Conservation (phyloP, 805 yeast genomes). For the Schizosaccharomyces cryophilus region DNA sequence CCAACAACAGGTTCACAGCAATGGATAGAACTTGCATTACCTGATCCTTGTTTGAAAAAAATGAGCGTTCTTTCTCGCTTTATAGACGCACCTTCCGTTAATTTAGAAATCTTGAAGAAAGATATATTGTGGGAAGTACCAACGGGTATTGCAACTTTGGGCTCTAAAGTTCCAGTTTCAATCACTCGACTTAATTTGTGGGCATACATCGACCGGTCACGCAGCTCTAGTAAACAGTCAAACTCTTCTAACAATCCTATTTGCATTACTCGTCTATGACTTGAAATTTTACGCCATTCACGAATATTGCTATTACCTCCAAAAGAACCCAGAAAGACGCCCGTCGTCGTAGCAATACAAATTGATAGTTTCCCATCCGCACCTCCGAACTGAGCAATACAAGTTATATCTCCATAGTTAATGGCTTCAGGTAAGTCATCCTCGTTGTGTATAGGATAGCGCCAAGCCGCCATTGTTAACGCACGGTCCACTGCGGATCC, state of each 20-base stretch:
- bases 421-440: not conserved
- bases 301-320: not conserved
- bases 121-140: not conserved
- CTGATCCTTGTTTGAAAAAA: not conserved
- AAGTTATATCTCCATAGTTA: not conserved
- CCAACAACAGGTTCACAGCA: slow-evolving; percentile 1
- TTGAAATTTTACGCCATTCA: not conserved
- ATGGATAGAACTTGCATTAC: not conserved
- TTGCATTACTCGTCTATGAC: not conserved
- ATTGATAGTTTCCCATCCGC: not conserved
- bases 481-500: slow-evolving; percentile 17
- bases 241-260: not conserved
- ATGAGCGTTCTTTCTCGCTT: not conserved
- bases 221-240: not conserved
- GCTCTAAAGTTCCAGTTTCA: not conserved
- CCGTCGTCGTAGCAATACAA: not conserved
- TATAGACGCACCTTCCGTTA: not conserved
- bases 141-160: not conserved
- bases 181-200: not conserved
- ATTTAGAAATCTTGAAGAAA: not conserved
- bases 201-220: not conserved
- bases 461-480: slow-evolving; percentile 8
- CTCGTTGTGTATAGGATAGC: not conserved
- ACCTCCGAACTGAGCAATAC: not conserved
- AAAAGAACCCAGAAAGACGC: not conserved